Conservation (phyloP, 345 rosid species). For the Lumnitzera racemosa region DNA sequence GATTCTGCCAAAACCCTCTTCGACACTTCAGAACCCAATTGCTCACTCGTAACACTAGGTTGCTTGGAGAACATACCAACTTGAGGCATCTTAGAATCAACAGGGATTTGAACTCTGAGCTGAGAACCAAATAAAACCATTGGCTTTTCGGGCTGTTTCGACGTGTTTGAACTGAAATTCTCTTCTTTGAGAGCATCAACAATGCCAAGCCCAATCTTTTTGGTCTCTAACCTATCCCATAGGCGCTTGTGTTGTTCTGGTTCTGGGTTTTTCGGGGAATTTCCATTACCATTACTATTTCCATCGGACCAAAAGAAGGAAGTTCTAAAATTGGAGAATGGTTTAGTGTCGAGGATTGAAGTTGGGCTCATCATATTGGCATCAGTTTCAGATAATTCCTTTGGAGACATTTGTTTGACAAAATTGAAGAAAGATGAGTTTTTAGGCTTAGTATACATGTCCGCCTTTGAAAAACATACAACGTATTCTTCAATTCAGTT, state of each 20-base stretch:
- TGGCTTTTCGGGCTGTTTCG: conserved; percentile 42
- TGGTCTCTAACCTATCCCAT: too few species aligned
- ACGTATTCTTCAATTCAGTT: too few species aligned
- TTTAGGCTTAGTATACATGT: conserved; percentile 24
- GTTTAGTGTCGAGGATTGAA: conserved; percentile 75
- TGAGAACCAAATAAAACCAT: conserved; percentile 71
- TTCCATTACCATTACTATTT: conserved; percentile 16
- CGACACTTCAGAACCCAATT: conserved; percentile 18
- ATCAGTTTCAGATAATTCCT: not conserved
- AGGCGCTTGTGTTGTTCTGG: conserved; percentile 13
- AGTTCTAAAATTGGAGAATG: conserved; percentile 55
- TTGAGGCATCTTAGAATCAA: too few species aligned
- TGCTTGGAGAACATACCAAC: too few species aligned
- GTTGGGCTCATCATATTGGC: conserved; percentile 19
- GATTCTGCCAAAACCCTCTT: conserved; percentile 11
- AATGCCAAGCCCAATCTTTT: conserved; percentile 21
- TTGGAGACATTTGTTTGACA: not conserved
- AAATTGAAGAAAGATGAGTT: conserved; percentile 58
- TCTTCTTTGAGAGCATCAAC: conserved; percentile 52
- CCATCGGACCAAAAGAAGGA: conserved; percentile 32
- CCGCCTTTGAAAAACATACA: too few species aligned
- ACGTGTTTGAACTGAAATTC: conserved; percentile 12
- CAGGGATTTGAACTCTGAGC: conserved; percentile 69
- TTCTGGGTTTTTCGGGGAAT: conserved; percentile 29
- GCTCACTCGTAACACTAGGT: too few species aligned